Evolutionary conservation across 1,284 basidiomycete species (phyloP).

Genomic region (Leccinum ambiguum): DNA sequence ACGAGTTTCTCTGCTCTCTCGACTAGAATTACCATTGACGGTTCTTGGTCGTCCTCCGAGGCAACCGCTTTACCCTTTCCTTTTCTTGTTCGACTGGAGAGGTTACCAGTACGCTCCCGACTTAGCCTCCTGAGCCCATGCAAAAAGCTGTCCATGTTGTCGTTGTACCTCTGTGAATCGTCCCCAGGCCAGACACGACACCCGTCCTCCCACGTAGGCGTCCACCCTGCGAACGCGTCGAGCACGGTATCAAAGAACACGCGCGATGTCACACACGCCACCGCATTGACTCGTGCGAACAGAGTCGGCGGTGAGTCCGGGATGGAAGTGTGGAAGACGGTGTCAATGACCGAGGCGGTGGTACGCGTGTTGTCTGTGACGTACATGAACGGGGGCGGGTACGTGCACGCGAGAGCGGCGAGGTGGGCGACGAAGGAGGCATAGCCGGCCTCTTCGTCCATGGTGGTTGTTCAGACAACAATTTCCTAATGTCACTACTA

Average conservation of each 20-base stretch:
- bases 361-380: constrained; percentile 56
- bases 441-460: constrained; percentile 13
- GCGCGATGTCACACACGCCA: constrained; percentile 65
- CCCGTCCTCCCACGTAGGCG: constrained; percentile 56
- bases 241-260: constrained; percentile 69
- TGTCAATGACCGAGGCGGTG: constrained; percentile 42
- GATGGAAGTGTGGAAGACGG: constrained; percentile 34
- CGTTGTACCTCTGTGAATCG: constrained; percentile 45
- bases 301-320: constrained; percentile 29
- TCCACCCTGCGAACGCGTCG: constrained; percentile 57
- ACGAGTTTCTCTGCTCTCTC: constrained; percentile 71
- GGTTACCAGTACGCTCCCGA: constrained; percentile 33
- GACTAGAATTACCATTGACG: constrained; percentile 58
- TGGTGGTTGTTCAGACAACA: not conserved
- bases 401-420: constrained; percentile 43
- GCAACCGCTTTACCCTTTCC: constrained; percentile 37
- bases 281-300: constrained; percentile 54
- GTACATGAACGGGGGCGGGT: constrained; percentile 69
- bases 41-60: constrained; percentile 24
- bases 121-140: constrained; percentile 47
- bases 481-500: not conserved
- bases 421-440: constrained; percentile 38
- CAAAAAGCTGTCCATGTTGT: constrained; percentile 67
- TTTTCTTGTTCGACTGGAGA: constrained; percentile 29
- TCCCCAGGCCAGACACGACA: constrained; percentile 54